Conservation (phyloP, 169 alveolate genomes). For the Plasmodium vinckei region DNA sequence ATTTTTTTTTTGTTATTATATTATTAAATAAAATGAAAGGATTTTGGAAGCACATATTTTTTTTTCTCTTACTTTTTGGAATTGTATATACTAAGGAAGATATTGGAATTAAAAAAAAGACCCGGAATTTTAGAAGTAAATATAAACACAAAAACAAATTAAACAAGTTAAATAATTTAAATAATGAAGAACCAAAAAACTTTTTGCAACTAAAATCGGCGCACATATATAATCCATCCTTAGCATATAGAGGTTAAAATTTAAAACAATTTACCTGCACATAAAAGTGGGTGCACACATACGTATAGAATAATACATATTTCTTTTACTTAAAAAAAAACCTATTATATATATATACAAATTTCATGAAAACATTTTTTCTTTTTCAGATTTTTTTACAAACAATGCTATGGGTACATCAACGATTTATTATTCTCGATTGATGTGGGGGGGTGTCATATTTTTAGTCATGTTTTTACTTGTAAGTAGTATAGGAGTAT, state of each 20-base stretch:
- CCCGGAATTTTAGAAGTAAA: constrained; percentile 10
- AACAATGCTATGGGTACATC: constrained; percentile 65
- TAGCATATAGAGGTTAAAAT: constrained; percentile 38
- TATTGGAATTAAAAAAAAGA: not conserved
- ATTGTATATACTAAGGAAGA: constrained; percentile 3
- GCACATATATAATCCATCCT: constrained; percentile 51
- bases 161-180: constrained; percentile 3
- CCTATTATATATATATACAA: not conserved
- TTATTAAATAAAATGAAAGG: constrained; percentile 10
- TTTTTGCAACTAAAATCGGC: constrained; percentile 37
- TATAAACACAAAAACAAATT: not conserved
- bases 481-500: constrained; percentile 53
- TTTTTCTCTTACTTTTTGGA: constrained; percentile 4
- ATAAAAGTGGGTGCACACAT: not conserved
- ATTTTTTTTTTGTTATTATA: not conserved
- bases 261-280: not conserved
- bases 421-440: constrained; percentile 56
- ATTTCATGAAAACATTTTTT: not conserved
- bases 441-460: constrained; percentile 72
- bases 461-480: constrained; percentile 56
- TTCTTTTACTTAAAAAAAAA: not conserved
- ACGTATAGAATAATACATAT: not conserved
- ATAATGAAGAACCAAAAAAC: constrained; percentile 25
- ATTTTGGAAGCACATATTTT: not conserved
- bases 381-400: constrained; percentile 22